These are phyloP conservation scores for Wallemia ichthyophaga DNA, from an alignment of 1,284 basidiomycete genomes.

Conservation along the genomic window DNA sequence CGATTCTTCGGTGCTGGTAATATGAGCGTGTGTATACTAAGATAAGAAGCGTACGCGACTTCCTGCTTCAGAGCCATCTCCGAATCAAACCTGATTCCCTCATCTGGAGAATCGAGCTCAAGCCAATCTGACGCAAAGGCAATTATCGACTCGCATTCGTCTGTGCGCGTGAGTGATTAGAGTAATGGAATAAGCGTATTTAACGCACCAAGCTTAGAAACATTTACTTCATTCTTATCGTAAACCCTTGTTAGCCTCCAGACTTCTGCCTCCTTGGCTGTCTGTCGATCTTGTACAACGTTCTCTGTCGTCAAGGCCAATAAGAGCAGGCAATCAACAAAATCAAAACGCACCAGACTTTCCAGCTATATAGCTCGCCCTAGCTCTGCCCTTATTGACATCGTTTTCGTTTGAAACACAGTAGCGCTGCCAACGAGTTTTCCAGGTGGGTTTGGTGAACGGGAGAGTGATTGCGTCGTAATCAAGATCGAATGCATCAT, in stretches of 20 bases:
- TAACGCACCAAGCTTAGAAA: slow-evolving; percentile 35
- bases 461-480: slow-evolving; percentile 39
- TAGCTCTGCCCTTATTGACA: slow-evolving; percentile 15
- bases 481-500: slow-evolving; percentile 14
- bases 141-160: slow-evolving; percentile 51
- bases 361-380: slow-evolving; percentile 12
- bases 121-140: slow-evolving; percentile 74
- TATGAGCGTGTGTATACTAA: slow-evolving; percentile 54
- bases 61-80: slow-evolving; percentile 87
- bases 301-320: slow-evolving; percentile 14
- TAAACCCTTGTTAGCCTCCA: slow-evolving; percentile 67
- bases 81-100: slow-evolving; percentile 81
- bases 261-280: slow-evolving; percentile 44
- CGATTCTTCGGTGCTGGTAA: slow-evolving; percentile 71
- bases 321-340: slow-evolving; percentile 7
- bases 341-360: slow-evolving; percentile 5
- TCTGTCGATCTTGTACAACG: slow-evolving; percentile 20
- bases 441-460: slow-evolving; percentile 61
- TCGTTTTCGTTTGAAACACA: slow-evolving; percentile 28
- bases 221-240: slow-evolving; percentile 52
- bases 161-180: slow-evolving; percentile 18
- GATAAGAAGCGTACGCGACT: slow-evolving; percentile 68
- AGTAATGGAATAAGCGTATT: no score
- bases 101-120: slow-evolving; percentile 69
- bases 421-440: slow-evolving; percentile 57